Base-by-base conservation (phyloP, 345 rosid species). In the Populus davidiana region DNA sequence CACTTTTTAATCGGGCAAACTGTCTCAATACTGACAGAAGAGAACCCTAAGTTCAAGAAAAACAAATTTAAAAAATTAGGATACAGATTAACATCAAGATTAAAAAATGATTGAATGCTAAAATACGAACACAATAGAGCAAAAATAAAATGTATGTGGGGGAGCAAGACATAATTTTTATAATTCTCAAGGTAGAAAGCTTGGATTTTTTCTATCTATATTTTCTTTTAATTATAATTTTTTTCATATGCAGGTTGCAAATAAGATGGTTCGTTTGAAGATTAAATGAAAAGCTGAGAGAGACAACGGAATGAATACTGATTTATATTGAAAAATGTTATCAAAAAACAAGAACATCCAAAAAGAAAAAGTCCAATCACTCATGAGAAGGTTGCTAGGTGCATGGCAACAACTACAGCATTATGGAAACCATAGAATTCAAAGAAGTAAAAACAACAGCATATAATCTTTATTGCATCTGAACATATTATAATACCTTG, bases 21-120 rank as follows among this genome's bases (percentile, higher is more conserved):
- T 96, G 97, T 84, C 99, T 88, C 86, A 93, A 79, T 31, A 93
- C 94, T 1, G 95, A 93, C 73, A 96, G 86, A 76, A 93, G 97
- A 43, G 98, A 96, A 64, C 99, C 99, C 99, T 95, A 79, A 5
- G 56, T 65, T 59, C 59, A 78, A 47, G 71, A 83, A 36, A 64
- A 62, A 77, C 11, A 25, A 38, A 20, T 31, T 25, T 2, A 21
- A 23, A 59, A 66, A 72, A 54, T 75, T 54, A 49, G 35, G 41
- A 74, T 16, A 29, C 18, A 31, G 31, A 25, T 20, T 66, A 35
- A n/a, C 44, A 41, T 41, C 44, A 41, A 41, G 13, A 41, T 9
- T 41, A 41, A 10, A 41, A 41, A 9, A 41, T 36, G 68, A 61
- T 21, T 23, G 64, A 67, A 43, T 50, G 29, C 25, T 39, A 65